Percentiles rank a stretch among this genome's conserved stretches.
These are phyloP conservation scores for Lunularia cruciata DNA, from an alignment of 225 moss, liverwort and hornwort genomes.

Conservation along the genomic window DNA sequence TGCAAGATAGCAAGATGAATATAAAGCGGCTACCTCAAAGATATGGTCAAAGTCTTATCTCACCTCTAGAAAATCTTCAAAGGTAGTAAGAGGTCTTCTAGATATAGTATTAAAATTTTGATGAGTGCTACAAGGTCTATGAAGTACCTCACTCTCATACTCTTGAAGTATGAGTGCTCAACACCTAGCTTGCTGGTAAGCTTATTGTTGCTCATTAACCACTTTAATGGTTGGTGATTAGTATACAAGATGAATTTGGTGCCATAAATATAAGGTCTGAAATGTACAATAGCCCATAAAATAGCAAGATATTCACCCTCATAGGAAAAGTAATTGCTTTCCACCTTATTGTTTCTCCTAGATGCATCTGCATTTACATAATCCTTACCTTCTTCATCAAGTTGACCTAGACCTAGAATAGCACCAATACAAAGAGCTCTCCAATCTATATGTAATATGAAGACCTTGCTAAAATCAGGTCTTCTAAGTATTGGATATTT, in stretches of 20 bases:
- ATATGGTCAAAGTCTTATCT: not conserved
- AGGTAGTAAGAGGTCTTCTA: not conserved
- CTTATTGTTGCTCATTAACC: constrained; percentile 9
- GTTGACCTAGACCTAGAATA: too few relatives aligned
- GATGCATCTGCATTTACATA: too few relatives aligned
- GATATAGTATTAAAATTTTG: constrained; percentile 13
- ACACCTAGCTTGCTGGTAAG: constrained; percentile 1
- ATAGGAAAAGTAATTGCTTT: too few relatives aligned
- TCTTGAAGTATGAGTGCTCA: constrained; percentile 4
- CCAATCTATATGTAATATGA: too few relatives aligned
- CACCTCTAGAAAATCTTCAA: not conserved
- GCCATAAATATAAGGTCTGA: constrained; percentile 11
- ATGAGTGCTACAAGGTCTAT: constrained; percentile 2
- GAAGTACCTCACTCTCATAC: constrained; percentile 15
- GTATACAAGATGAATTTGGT: not conserved
- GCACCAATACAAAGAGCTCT: too few relatives aligned
- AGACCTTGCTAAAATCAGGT: too few relatives aligned
- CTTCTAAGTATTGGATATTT: too few relatives aligned
- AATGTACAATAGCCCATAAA: too few relatives aligned
- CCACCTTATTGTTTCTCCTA: too few relatives aligned
- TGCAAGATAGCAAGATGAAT: not conserved
- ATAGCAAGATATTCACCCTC: constrained; percentile 20
- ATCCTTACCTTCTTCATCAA: too few relatives aligned
- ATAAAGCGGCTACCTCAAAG: not conserved
- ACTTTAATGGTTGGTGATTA: too few relatives aligned